A percentile compares a stretch with the other conserved stretches of the same genome.
Evolutionary conservation across 768 basidiomycete genomes (phyloP).

Genomic region (Cystoderma amianthinum): DNA sequence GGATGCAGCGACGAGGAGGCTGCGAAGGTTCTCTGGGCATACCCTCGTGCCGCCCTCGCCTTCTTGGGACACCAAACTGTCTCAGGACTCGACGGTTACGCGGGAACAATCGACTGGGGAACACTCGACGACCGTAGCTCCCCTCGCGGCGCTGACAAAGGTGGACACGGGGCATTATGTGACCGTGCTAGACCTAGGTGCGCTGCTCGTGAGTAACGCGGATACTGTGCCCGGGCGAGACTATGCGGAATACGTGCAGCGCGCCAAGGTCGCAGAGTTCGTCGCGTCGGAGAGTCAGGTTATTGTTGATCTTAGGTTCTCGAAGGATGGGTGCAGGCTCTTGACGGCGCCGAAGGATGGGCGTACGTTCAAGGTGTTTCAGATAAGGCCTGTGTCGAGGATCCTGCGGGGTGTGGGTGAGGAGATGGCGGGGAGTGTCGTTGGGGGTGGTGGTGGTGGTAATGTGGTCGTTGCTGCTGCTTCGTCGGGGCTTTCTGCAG

Average conservation of each 20-base stretch:
- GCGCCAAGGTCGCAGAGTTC: slow-evolving; percentile 49
- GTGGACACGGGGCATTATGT: slow-evolving; percentile 39
- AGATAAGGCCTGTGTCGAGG: slow-evolving; percentile 19
- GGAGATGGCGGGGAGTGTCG: not conserved
- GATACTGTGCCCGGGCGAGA: slow-evolving; percentile 18
- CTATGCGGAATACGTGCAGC: no score
- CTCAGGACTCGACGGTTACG: no score
- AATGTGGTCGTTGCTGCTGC: not conserved
- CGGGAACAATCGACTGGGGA: not conserved
- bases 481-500: not conserved
- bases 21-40: no score
- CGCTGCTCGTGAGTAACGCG: slow-evolving; percentile 10
- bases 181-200: slow-evolving; percentile 47
- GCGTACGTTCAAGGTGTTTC: slow-evolving; percentile 43
- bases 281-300: slow-evolving; percentile 38
- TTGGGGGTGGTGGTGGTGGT: not conserved
- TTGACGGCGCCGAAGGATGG: slow-evolving; percentile 49
- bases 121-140: slow-evolving; percentile 11
- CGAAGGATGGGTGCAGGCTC: slow-evolving; percentile 45
- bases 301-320: slow-evolving; percentile 41
- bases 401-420: not conserved
- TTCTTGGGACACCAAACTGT: not conserved
- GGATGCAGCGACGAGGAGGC: slow-evolving; percentile 13
- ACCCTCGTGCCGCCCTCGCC: slow-evolving; percentile 9
- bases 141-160: slow-evolving; percentile 13